Evolutionary conservation across 768 basidiomycete species (phyloP).

Genomic region (Harrya chromipes): DNA sequence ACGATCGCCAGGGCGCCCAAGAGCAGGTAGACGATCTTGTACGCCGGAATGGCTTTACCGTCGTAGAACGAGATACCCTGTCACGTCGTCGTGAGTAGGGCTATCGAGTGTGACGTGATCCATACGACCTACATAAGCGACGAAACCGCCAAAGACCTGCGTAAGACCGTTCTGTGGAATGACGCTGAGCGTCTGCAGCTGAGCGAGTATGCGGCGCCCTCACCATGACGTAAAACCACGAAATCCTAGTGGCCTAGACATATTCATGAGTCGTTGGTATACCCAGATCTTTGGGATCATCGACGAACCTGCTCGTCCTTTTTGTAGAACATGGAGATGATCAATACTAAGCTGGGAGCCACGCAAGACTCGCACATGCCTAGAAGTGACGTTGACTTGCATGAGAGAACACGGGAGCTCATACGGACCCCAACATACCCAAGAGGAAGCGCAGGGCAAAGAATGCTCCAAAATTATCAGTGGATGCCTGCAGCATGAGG

Average conservation of each 20-base stretch:
- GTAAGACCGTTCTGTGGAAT: constrained; percentile 54
- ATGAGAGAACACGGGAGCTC: neutral
- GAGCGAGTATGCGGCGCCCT: neutral
- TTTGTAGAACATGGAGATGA: constrained; percentile 68
- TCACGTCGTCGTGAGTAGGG: neutral
- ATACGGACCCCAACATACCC: constrained; percentile 33
- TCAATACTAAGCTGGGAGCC: constrained; percentile 57
- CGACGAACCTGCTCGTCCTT: constrained; percentile 55
- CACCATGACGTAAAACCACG: constrained; percentile 69
- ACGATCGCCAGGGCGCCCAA: constrained; percentile 59
- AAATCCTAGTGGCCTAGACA: constrained; percentile 50
- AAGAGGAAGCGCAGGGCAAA: constrained; percentile 60
- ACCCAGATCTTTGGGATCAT: neutral
- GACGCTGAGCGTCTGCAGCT: neutral
- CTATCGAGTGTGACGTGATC: neutral
- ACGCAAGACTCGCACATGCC: constrained; percentile 71
- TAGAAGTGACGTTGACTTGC: constrained; percentile 15
- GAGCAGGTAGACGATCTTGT: constrained; percentile 60
- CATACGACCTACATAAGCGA: constrained; percentile 48
- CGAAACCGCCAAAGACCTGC: constrained; percentile 58
- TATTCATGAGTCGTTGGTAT: constrained; percentile 2
- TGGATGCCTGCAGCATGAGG: constrained; percentile 58
- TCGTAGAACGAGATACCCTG: constrained; percentile 57
- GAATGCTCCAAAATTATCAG: constrained; percentile 56
- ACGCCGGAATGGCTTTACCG: constrained; percentile 48